phyloP scores from a whole-genome alignment of 1,284 basidiomycete genomes.

The Sparassis latifolia region DNA sequence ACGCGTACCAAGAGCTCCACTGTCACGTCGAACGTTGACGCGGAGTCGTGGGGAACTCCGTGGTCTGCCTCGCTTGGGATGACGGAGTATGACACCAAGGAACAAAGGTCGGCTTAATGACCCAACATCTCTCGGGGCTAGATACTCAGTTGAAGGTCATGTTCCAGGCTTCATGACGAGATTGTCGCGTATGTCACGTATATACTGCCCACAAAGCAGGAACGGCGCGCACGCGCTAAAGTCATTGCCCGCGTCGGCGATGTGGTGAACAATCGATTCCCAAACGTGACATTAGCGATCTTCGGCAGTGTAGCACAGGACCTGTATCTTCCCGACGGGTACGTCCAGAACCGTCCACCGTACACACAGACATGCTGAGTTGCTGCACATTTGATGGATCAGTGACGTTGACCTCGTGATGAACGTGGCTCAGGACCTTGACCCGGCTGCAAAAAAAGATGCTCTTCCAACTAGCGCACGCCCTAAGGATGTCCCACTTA shows the following conservation, averaged over 20 bases:
- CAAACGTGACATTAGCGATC: slow-evolving; percentile 14
- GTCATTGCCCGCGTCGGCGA: slow-evolving; percentile 19
- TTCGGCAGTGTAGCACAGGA: slow-evolving; percentile 26
- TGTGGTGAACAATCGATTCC: slow-evolving; percentile 17
- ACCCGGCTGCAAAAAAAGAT: slow-evolving; percentile 14
- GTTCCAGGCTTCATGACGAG: slow-evolving; percentile 57
- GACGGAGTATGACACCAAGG: slow-evolving; percentile 23
- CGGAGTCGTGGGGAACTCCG: slow-evolving; percentile 6
- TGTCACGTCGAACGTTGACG: too few species aligned
- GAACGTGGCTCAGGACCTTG: slow-evolving; percentile 13
- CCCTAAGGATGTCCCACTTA: slow-evolving; percentile 22
- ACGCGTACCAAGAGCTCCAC: too few species aligned
- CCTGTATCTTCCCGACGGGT: slow-evolving; percentile 26
- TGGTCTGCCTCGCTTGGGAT: slow-evolving; percentile 21
- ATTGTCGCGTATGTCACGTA: slow-evolving; percentile 29
- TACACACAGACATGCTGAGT: background rate
- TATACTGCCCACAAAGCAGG: slow-evolving; percentile 21
- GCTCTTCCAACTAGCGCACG: slow-evolving; percentile 22
- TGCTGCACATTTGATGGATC: background rate
- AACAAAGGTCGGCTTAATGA: slow-evolving; percentile 25
- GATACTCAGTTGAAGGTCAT: background rate
- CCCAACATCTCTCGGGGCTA: background rate
- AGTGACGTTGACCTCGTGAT: slow-evolving; percentile 33
- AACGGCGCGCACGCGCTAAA: slow-evolving; percentile 17
- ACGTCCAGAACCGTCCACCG: background rate